Percentiles rank a stretch among this genome's conserved stretches.
phyloP scores from a whole-genome alignment of 805 yeast species.

The Brettanomyces naardenensis region DNA sequence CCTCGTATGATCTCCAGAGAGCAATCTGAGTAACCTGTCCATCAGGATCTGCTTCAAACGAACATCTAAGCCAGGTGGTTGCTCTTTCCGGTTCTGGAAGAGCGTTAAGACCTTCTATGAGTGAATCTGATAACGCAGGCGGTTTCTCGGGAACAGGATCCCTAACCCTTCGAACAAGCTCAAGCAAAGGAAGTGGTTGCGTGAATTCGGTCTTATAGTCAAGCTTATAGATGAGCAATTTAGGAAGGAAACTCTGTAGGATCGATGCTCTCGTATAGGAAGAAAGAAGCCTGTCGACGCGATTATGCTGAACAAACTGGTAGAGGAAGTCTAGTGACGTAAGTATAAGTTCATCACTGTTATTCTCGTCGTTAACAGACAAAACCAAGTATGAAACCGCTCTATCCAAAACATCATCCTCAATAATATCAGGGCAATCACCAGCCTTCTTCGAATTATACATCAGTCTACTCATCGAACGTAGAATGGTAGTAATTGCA shows the following conservation, averaged over 20 bases:
- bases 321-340: conserved; percentile 77
- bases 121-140: conserved; percentile 43
- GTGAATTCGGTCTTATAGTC: conserved; percentile 28
- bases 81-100: conserved; percentile 86
- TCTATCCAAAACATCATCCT: conserved; percentile 38
- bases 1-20: conserved; percentile 91
- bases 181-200: conserved; percentile 27
- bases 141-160: conserved; percentile 50
- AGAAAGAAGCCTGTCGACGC: conserved; percentile 45
- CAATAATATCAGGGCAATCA: conserved; percentile 43
- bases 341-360: conserved; percentile 63
- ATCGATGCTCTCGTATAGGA: conserved; percentile 42
- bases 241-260: conserved; percentile 54
- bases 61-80: conserved; percentile 88
- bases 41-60: conserved; percentile 67
- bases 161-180: conserved; percentile 49
- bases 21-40: conserved; percentile 94
- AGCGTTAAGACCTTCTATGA: conserved; percentile 52
- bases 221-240: conserved; percentile 45
- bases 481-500: conserved; percentile 57
- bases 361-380: conserved; percentile 20
- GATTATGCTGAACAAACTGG: conserved; percentile 48
- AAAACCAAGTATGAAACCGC: conserved; percentile 53
- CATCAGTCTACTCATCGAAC: conserved; percentile 72
- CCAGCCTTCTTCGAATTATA: conserved; percentile 40